A percentile compares a stretch with the other conserved stretches of the same genome.
These are phyloP conservation scores for Nakazawaea ernobii DNA, from an alignment of 805 yeast genomes.

Conservation along the genomic window DNA sequence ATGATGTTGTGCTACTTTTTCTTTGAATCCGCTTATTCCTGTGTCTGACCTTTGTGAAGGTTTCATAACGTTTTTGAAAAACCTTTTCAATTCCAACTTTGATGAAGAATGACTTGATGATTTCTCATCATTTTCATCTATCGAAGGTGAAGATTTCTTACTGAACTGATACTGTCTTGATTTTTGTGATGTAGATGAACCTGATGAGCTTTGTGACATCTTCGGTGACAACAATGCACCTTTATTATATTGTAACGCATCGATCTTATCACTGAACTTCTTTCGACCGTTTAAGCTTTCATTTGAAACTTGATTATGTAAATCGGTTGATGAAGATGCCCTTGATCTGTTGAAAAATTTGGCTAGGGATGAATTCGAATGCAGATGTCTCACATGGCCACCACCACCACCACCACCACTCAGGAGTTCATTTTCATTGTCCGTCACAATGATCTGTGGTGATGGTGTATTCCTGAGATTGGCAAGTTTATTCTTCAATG, in stretches of 20 bases:
- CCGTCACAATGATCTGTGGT: slow-evolving; percentile 1
- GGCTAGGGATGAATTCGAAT: slow-evolving; percentile 6
- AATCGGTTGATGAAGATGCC: background rate
- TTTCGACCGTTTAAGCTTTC: background rate
- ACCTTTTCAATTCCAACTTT: slow-evolving; percentile 34
- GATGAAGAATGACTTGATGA: background rate
- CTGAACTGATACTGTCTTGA: slow-evolving; percentile 8
- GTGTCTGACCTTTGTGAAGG: slow-evolving; percentile 5
- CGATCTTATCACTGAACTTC: slow-evolving; percentile 1
- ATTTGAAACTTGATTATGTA: slow-evolving; percentile 1
- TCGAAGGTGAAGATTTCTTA: slow-evolving; percentile 12
- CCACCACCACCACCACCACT: no score
- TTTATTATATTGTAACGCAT: slow-evolving; percentile 1
- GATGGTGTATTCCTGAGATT: slow-evolving; percentile 6
- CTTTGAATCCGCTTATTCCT: slow-evolving; percentile 14
- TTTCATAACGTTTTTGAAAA: slow-evolving; percentile 29
- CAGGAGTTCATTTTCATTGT: no score
- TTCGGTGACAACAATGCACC: slow-evolving; percentile 7
- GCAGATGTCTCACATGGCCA: background rate
- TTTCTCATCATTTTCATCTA: background rate
- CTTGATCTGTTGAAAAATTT: slow-evolving; percentile 8
- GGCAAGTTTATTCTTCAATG: slow-evolving; percentile 4
- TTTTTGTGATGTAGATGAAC: slow-evolving; percentile 2
- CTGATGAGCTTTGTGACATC: slow-evolving; percentile 6
- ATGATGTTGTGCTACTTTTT: slow-evolving; percentile 11